Evolutionary conservation across 2,329 filamentous ascomycete genomes (phyloP).

Genomic region (Elsinoe batatas): DNA sequence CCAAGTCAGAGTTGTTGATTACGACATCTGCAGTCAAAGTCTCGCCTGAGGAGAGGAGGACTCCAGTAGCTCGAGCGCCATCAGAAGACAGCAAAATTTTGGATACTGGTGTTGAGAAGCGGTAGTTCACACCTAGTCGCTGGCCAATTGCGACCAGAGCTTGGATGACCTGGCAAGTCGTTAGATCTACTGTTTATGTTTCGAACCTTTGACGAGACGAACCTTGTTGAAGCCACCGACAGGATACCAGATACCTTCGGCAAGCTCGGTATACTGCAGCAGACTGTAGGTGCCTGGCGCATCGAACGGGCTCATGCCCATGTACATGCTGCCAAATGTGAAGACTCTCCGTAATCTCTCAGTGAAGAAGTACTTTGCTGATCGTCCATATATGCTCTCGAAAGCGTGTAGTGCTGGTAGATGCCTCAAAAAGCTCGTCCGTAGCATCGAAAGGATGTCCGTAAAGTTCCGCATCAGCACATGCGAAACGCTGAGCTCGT

Average conservation of each 20-base stretch:
- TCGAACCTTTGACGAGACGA: too few species aligned
- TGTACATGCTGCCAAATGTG: conserved; percentile 73
- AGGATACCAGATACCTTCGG: conserved; percentile 69
- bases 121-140: conserved; percentile 52
- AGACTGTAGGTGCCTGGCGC: conserved; percentile 65
- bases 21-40: conserved; percentile 54
- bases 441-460: conserved; percentile 46
- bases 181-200: too few species aligned
- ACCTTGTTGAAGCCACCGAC: conserved; percentile 59
- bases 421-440: conserved; percentile 49
- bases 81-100: conserved; percentile 45
- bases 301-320: conserved; percentile 71
- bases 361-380: conserved; percentile 58
- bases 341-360: conserved; percentile 61
- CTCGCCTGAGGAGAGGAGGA: conserved; percentile 49
- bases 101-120: conserved; percentile 48
- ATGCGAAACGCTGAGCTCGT: conserved; percentile 56
- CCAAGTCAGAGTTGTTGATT: conserved; percentile 62
- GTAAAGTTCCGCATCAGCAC: conserved; percentile 60
- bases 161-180: conserved; percentile 37
- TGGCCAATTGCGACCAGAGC: conserved; percentile 55
- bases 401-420: conserved; percentile 58
- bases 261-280: conserved; percentile 64
- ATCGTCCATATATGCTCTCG: conserved; percentile 58
- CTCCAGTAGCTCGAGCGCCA: conserved; percentile 47